Evolutionary conservation across 495 filamentous ascomycete genomes (phyloP), one percentile per base, ranked within the genome.

Genomic region (Xylaria bambusicola): DNA sequence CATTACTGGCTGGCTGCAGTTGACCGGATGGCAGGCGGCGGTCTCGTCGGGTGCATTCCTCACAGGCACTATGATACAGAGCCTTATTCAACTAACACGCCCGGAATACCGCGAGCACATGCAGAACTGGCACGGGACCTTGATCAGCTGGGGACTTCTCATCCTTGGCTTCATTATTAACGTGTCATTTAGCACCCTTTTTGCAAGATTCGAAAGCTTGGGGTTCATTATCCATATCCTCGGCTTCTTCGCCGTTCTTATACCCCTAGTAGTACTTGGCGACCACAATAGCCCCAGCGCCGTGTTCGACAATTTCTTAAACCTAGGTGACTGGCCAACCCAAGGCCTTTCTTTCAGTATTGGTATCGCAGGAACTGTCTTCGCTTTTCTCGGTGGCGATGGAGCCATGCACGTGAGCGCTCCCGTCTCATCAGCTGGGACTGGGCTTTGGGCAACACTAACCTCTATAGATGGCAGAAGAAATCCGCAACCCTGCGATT

Each of bases 181-280:
- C 67, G 82, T 79, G 4, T 73, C 79, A 38, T 56, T 84, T 0
- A 77, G 79, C 2, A 76, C 77, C 23, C 67, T 74, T 6, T 72
- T 88, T 35, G 83, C 86, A 0, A 62, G 80, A 20, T 68, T 88
- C 23, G 83, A 89, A 63, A 77, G 72, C 3, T 31, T 85, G 24
- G 80, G 86, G 41, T 64, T 88, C 36, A 72, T 86, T 13, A 69
- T 88, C 27, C 86, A 89, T 71, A 66, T 87, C 20, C 66, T 82
- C 15, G 83, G 83, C 0, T 79, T 89, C 41, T 83, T 89, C 54
- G 83, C 77, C 6, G 77, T 87, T 26, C 66, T 88, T 29, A 80
- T 89, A 24, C 77, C 84, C 0, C 63, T 88, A 9, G 79, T 79
- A 73, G 77, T 82, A 38, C 74, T 86, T 42, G 73, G 75, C 9